phyloP scores from a whole-genome alignment of 352 stramenopile species.

The Pythium aquatile region DNA sequence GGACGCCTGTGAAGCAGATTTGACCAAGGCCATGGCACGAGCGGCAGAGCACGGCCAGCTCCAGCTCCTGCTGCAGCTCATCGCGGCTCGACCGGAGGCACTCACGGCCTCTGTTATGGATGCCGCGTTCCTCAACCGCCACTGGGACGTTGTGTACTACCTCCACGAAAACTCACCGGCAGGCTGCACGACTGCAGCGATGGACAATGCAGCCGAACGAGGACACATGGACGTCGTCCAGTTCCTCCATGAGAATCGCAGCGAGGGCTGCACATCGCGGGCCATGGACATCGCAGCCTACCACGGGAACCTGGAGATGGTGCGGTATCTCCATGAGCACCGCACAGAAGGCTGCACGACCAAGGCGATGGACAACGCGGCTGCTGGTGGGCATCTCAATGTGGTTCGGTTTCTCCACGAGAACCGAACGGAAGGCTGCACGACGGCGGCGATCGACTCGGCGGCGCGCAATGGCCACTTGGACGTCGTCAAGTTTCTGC shows the following conservation, averaged over 20 bases:
- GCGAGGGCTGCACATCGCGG: neutral
- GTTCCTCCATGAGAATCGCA: neutral
- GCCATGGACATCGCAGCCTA: neutral
- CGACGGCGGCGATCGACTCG: neutral
- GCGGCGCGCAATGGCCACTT: neutral
- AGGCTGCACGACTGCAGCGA: neutral
- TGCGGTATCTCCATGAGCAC: conserved; percentile 2
- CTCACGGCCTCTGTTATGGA: neutral
- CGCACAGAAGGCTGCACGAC: neutral
- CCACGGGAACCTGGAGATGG: neutral
- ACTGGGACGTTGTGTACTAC: neutral
- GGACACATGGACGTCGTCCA: neutral
- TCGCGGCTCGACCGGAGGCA: neutral
- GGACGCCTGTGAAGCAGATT: neutral
- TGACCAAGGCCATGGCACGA: too few relatives aligned
- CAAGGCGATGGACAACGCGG: neutral
- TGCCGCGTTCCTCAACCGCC: too few relatives aligned
- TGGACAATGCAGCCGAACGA: neutral
- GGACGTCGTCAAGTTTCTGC: conserved; percentile 6
- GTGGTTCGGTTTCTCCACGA: conserved; percentile 6
- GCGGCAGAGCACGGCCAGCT: neutral
- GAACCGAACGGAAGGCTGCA: conserved; percentile 5
- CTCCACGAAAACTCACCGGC: neutral
- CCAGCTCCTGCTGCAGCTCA: neutral
- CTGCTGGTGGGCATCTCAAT: neutral